Percentiles rank a stretch among this genome's conserved stretches.
phyloP scores from a whole-genome alignment of 768 basidiomycete species.

The Sporobolomyces phaffii region DNA sequence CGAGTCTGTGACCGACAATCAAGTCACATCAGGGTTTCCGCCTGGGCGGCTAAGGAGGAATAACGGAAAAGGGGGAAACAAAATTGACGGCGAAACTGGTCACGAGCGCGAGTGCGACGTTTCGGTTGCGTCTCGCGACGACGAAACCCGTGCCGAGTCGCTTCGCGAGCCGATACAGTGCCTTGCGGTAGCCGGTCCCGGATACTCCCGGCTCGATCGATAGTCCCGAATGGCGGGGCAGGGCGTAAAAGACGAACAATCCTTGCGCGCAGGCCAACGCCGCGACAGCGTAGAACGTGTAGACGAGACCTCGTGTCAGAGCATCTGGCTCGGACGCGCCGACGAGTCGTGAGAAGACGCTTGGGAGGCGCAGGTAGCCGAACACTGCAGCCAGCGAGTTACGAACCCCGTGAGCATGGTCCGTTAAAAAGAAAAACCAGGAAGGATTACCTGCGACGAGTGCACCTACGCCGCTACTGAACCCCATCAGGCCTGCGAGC shows the following conservation, averaged over 20 bases:
- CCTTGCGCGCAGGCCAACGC: background rate
- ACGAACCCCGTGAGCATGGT: too few species aligned
- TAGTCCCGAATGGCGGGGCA: background rate
- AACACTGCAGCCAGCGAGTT: too few species aligned
- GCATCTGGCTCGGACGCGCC: background rate
- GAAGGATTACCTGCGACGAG: constrained; percentile 36
- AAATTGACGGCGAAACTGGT: constrained; percentile 25
- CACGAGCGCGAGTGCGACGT: constrained; percentile 5
- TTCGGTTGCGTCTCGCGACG: background rate
- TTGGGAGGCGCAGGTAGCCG: constrained; percentile 28
- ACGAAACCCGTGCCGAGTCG: constrained; percentile 15
- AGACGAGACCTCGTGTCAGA: background rate
- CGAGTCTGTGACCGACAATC: constrained; percentile 1
- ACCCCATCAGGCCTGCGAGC: constrained; percentile 26
- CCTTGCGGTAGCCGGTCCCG: background rate
- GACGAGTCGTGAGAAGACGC: background rate
- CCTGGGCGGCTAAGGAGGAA: too few species aligned
- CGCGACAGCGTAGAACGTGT: constrained; percentile 20
- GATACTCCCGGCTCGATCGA: background rate
- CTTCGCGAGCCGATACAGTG: background rate
- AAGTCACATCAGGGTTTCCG: background rate
- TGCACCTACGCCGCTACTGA: constrained; percentile 22
- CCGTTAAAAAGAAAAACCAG: too few species aligned
- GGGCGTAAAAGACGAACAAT: background rate
- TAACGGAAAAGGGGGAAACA: background rate